phyloP scores from a whole-genome alignment of 176 grass and related monocot species.

The Triticum dicoccoides region DNA sequence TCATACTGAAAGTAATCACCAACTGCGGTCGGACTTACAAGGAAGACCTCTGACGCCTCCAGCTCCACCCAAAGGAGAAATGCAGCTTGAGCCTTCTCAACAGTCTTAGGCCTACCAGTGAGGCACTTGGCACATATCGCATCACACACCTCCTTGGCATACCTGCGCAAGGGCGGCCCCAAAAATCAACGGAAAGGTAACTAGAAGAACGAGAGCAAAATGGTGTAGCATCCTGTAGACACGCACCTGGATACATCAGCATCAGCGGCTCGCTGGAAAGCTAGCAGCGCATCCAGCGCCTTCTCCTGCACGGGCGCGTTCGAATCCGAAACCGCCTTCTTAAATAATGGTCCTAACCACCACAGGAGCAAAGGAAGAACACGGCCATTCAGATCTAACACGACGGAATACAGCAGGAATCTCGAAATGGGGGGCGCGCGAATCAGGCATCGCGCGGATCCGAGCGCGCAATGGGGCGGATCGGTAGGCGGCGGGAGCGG shows the following conservation, averaged over 20 bases:
- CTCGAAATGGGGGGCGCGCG: not conserved
- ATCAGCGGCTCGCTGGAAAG: slow-evolving; percentile 85
- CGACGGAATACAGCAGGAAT: not conserved
- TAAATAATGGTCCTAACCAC: slow-evolving; percentile 82
- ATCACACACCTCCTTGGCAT: slow-evolving; percentile 95
- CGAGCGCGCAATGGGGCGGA: slow-evolving; percentile 21
- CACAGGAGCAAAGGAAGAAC: not conserved
- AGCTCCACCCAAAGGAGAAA: slow-evolving; percentile 97
- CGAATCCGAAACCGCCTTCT: slow-evolving; percentile 90
- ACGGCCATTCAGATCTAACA: slow-evolving; percentile 50
- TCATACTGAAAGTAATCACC: not conserved
- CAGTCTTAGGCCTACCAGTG: slow-evolving; percentile 96
- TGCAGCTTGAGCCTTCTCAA: slow-evolving; percentile 87
- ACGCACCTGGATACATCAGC: slow-evolving; percentile 75
- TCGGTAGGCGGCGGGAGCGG: not conserved
- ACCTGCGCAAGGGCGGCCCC: slow-evolving; percentile 40
- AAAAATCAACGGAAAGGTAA: slow-evolving; percentile 18
- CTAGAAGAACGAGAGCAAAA: slow-evolving; percentile 14
- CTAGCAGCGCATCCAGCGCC: slow-evolving; percentile 84
- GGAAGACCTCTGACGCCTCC: slow-evolving; percentile 82
- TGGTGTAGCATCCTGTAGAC: not conserved
- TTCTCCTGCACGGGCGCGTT: slow-evolving; percentile 99
- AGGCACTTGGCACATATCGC: slow-evolving; percentile 91
- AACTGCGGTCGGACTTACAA: slow-evolving; percentile 53
- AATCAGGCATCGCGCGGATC: slow-evolving; percentile 34